Conservation (phyloP, 129 eudicot genomes). For the Centrapalus pauciflorus region DNA sequence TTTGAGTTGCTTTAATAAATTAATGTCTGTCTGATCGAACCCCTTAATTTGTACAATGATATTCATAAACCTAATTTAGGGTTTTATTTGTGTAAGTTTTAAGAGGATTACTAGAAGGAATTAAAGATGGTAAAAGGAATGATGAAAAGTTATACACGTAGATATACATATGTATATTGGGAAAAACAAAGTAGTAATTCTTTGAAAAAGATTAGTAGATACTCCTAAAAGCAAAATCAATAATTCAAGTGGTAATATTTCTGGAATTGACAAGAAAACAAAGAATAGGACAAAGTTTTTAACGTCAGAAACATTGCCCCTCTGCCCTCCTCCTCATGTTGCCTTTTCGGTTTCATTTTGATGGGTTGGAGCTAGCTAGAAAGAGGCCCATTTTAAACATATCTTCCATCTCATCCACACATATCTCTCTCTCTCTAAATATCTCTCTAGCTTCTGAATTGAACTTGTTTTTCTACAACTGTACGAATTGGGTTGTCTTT, state of each 20-base stretch:
- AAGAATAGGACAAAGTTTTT: conserved; percentile 59
- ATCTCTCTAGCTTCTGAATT: conserved; percentile 14
- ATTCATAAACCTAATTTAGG: background rate
- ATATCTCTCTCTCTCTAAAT: conserved; percentile 12
- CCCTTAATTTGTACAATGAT: background rate
- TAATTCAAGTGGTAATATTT: conserved; percentile 36
- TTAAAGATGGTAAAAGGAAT: conserved; percentile 1
- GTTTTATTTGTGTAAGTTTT: background rate
- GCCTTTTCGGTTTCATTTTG: conserved; percentile 32
- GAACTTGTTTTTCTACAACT: conserved; percentile 10
- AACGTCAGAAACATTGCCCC: conserved; percentile 39
- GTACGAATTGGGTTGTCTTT: conserved; percentile 32
- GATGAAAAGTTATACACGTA: background rate
- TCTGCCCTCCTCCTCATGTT: conserved; percentile 34
- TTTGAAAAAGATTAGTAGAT: conserved; percentile 25
- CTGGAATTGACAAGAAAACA: conserved; percentile 34
- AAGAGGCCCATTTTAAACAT: conserved; percentile 24
- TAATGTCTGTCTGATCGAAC: background rate
- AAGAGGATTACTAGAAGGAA: conserved; percentile 17
- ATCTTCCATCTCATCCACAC: conserved; percentile 34
- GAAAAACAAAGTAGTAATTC: conserved; percentile 24
- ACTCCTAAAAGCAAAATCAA: conserved; percentile 37
- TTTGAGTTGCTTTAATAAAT: no score
- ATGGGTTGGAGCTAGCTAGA: conserved; percentile 35
- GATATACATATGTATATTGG: background rate